Evolutionary conservation across 2,329 filamentous ascomycete species (phyloP), one percentile per base, ranked within the genome.

Genomic region (Alternaria ventricosa): DNA sequence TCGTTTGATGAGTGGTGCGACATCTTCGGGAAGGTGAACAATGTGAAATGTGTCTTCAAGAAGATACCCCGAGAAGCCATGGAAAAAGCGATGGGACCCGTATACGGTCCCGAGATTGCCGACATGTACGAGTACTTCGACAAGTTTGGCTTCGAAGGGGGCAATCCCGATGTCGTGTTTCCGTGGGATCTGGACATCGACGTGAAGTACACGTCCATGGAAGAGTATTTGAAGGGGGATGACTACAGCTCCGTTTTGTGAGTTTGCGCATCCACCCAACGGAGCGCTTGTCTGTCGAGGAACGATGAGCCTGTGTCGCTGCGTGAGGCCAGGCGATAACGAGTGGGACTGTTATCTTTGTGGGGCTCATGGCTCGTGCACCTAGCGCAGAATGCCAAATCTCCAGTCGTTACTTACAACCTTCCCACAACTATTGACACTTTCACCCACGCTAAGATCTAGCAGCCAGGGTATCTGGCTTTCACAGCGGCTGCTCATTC

Each of bases 91-190:
- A 66, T 77, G 43, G 70, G 68, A 0, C 63, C 71, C 13, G 6
- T 63, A 2, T 47, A 76, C 36, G 65, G 76, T 51, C 43, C 60
- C 60, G 79, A 80, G 55, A 57, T 77, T 11, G 75, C 69, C 1
- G 76, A 80, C 51, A 79, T 76, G 67, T 75, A 71, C 22, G 61
- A 69, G 51, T 80, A 78, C 20, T 75, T 79, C 58, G 72, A 74
- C 15, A 73, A 79, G 47, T 80, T 75, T 66, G 79, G 80, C 2
- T 82, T 78, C 60, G 74, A 79, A 67, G 79, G 79, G 0, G 65
- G 75, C 1, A 77, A 81, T 60, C 68, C 71, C 7, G 67, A 67
- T 44, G 68, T 79, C 8, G 63, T 80, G 3, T 71, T 75, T 63
- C 75, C 76, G 9, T 71, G 69, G 67, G 68, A 75, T 50, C 60